Evolutionary conservation across 1,139 yeast genomes (phyloP), one percentile per base, ranked within the genome.

Genomic region (Blastobotrys persicus): DNA sequence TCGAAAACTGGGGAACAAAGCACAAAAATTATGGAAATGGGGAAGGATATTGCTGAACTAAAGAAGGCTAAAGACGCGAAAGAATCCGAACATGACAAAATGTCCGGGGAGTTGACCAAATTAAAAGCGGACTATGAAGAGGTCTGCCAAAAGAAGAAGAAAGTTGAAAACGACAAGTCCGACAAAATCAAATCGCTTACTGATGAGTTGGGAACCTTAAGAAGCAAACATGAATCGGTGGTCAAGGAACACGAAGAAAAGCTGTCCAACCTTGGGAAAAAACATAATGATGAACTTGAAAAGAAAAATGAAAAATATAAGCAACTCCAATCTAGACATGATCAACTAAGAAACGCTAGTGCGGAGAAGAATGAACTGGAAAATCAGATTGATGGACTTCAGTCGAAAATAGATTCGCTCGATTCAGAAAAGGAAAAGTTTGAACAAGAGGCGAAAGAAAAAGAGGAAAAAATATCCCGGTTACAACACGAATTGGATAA

Each of bases 371-470:
- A 48, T 19, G 40, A 42, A 7, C 17, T 45, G 35, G 38, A 41
- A 11, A 19, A 17, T 7, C 33, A 37, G 31, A 9, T 42, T n/a
- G 32, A 31, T 18, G 40, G 31, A 20, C 37, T 42, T 5, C 40
- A 33, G 17, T 31, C 28, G 33, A 33, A 43, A 14, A 16, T 44
- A 28, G 44, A 40, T 12, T 14, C 26, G 9, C 7, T 13, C 11
- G 17, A 13, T 12, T 40, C 33, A 17, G 47, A 48, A 17, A 42
- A 46, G 26, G 52, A 53, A 17, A 38, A 53, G 13, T 6, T 42
- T 19, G 51, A 57, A 34, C 44, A 48, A 20, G 43, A 50, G 18
- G 35, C 46, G 6, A 52, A 52, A n/a, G 47, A 53, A 17, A 43
- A 50, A 7, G 42, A 43, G 32, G 40, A 37, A 11, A 43, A 42